Conservation (phyloP, 2,329 filamentous ascomycete genomes). For the Bipolaris zeicola region DNA sequence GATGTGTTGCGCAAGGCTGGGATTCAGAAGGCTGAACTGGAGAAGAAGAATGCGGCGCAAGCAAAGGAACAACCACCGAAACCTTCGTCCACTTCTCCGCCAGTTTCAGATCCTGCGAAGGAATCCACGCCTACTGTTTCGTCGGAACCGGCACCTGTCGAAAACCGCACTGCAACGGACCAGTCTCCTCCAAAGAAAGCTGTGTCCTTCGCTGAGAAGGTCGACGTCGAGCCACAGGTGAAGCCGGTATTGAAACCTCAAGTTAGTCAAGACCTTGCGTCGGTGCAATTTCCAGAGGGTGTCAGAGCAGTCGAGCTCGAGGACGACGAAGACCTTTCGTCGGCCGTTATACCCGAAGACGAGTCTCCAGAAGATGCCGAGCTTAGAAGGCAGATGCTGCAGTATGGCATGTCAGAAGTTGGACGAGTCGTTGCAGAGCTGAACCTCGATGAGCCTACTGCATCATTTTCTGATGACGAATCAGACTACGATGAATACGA, state of each 20-base stretch:
- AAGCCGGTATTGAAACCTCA: slow-evolving; percentile 11
- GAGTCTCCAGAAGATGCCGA: slow-evolving; percentile 82
- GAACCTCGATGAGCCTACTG: slow-evolving; percentile 71
- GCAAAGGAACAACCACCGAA: neutral
- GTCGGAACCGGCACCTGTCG: neutral
- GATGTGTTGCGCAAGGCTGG: slow-evolving; percentile 80
- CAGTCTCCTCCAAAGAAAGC: slow-evolving; percentile 56
- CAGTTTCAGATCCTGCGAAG: neutral
- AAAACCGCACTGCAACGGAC: neutral
- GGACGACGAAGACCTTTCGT: slow-evolving; percentile 47
- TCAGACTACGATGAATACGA: slow-evolving; percentile 42
- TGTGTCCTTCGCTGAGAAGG: slow-evolving; percentile 67
- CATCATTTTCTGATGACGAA: slow-evolving; percentile 58
- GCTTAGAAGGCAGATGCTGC: slow-evolving; percentile 84
- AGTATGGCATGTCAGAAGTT: slow-evolving; percentile 86
- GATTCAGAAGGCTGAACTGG: slow-evolving; percentile 50
- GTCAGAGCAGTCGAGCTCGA: slow-evolving; percentile 52
- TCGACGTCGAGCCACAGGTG: slow-evolving; percentile 51
- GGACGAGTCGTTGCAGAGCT: slow-evolving; percentile 92
- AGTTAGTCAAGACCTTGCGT: slow-evolving; percentile 35
- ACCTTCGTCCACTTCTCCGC: neutral
- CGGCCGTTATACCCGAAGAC: slow-evolving; percentile 69
- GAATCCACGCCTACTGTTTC: neutral
- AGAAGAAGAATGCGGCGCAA: slow-evolving; percentile 20
- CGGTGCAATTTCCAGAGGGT: slow-evolving; percentile 39